Base-by-base conservation (phyloP, 345 rosid genomes). In the Microcos paniculata region DNA sequence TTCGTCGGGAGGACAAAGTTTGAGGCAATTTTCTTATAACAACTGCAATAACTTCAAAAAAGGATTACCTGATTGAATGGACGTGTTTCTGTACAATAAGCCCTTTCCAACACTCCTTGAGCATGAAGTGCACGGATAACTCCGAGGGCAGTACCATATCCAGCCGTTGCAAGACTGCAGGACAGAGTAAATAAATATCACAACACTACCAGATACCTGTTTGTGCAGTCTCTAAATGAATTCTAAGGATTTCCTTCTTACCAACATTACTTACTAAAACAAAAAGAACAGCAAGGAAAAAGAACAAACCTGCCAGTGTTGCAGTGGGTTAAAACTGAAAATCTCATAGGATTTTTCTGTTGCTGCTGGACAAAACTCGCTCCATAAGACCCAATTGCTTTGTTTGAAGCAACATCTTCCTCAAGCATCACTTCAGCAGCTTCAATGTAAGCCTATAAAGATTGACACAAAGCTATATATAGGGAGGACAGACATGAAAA, bases 91-190 rank as follows among this genome's bases (percentile, higher is more conserved):
- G 99, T 90, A 87, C 99, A 95, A 85, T 87, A 93, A 40, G 96
- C 96, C 70, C 93, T 91, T 77, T 89, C 93, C 57, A 95, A 80
- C 42, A 81, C 82, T 77, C 96, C 97, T 70, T 81, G 79, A 38
- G 84, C 24, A 49, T 95, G 92, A 80, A 91, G 96, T 71, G 96
- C 88, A 53, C 96, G 97, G 69, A 95, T 89, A 4, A 95, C 97
- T 77, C 99, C 98, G 15, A 95, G 86, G 49, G 98, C 99, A 62
- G 99, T 95, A 35, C 99, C 99, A 83, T 91, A 95, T 87, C 99
- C 99, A 19, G 97, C 99, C 5, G 99, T 95, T 66, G 99, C 98
- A 81, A 93, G 97, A 82, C 99, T 95, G 89, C 21, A 26, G 74
- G 68, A 48, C 30, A 62, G 62, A 74, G 53, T 8, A 42, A 61